Evolutionary conservation across 2,329 filamentous ascomycete genomes (phyloP).

Genomic region (Xylaria sp.): DNA sequence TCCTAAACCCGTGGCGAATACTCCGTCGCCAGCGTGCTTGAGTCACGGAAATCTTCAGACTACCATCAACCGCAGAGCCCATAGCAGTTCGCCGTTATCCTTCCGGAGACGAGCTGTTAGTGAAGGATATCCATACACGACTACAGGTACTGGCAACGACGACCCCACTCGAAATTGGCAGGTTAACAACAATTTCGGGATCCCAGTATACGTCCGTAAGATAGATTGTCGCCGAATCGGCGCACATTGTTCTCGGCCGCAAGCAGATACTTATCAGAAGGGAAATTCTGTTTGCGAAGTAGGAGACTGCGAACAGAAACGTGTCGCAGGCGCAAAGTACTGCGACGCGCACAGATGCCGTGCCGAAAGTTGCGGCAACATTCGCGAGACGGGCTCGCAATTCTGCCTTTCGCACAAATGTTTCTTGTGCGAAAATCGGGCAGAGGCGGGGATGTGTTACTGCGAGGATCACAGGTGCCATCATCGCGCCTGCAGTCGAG

Average conservation of each 20-base stretch:
- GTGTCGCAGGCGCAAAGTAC: not conserved
- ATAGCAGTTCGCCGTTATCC: not conserved
- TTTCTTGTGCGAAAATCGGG: not conserved
- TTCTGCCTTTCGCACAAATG: conserved; percentile 7
- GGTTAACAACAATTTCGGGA: not conserved
- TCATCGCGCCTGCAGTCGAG: not conserved
- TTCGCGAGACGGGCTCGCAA: conserved; percentile 1
- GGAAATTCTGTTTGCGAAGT: conserved; percentile 4
- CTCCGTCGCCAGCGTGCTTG: not conserved
- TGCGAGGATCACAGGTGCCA: not conserved
- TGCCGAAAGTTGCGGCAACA: not conserved
- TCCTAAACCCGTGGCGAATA: not conserved
- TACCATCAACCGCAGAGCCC: not conserved
- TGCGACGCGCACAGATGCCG: conserved; percentile 7
- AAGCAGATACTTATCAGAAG: not conserved
- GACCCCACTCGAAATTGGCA: not conserved
- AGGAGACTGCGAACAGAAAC: conserved; percentile 1
- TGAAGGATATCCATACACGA: not conserved
- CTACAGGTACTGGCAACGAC: not conserved
- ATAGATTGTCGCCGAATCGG: not conserved
- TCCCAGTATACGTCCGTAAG: not conserved
- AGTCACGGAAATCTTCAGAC: not conserved
- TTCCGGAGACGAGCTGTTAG: not conserved
- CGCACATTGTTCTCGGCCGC: too few relatives aligned
- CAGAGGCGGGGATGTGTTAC: not conserved